Conservation (phyloP, 805 yeast genomes). For the Yamadazyma nakazawae region DNA sequence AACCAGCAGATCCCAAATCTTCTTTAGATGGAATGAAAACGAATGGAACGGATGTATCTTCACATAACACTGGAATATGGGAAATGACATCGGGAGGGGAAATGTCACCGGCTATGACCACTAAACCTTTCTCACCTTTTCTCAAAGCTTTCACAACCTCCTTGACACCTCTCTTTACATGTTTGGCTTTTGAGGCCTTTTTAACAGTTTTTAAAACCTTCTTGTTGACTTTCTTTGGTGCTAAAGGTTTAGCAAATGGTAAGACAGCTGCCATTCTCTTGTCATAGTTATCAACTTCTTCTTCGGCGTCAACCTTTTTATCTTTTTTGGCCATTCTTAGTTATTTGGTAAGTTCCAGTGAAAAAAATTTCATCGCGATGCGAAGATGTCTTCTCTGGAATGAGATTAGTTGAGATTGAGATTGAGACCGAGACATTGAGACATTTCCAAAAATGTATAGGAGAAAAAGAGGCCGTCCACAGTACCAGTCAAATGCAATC, state of each 20-base stretch:
- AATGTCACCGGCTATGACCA: conserved; percentile 95
- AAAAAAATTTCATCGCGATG: conserved; percentile 6
- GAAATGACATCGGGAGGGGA: conserved; percentile 97
- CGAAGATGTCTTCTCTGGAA: not conserved
- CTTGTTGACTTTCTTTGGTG: conserved; percentile 92
- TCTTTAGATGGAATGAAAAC: conserved; percentile 95
- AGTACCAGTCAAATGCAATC: not conserved
- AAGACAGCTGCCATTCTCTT: conserved; percentile 84
- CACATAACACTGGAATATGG: conserved; percentile 96
- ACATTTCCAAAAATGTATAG: not conserved
- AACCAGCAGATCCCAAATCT: conserved; percentile 98
- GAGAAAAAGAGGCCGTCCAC: not conserved
- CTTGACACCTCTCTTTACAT: conserved; percentile 97
- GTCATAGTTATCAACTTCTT: conserved; percentile 81
- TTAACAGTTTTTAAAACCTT: conserved; percentile 93
- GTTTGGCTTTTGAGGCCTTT: conserved; percentile 97
- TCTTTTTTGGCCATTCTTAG: conserved; percentile 42
- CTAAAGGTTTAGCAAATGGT: conserved; percentile 92
- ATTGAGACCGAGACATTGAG: not conserved
- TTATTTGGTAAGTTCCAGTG: not conserved
- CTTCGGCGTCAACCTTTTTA: conserved; percentile 42
- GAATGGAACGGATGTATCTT: conserved; percentile 87
- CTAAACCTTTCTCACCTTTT: conserved; percentile 97
- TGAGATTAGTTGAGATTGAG: not conserved
- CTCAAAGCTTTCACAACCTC: conserved; percentile 97